phyloP scores from a whole-genome alignment of 2,329 filamentous ascomycete species.

The Sporothrix mexicana region DNA sequence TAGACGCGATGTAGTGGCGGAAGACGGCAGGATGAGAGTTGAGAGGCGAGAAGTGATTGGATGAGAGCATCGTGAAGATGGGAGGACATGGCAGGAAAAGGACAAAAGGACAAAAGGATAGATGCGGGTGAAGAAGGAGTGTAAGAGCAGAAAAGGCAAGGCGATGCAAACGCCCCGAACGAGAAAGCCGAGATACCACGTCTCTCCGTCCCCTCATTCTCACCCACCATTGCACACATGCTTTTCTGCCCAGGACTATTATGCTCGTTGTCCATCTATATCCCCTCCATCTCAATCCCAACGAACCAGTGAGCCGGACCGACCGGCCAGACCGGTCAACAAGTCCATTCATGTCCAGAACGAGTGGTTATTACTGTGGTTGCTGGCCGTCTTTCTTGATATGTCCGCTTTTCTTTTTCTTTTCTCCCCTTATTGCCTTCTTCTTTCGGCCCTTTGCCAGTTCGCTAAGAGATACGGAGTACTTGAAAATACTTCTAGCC shows the following conservation, averaged over 20 bases:
- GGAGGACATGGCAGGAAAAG: no score
- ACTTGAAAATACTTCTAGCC: not conserved
- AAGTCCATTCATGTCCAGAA: not conserved
- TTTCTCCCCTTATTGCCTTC: not conserved
- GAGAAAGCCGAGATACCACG: conserved; percentile 26
- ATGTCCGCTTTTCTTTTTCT: not conserved
- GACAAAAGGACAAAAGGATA: not conserved
- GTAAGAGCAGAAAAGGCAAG: no score
- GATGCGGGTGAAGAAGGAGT: not conserved
- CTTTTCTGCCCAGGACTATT: not conserved
- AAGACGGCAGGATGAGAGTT: not conserved
- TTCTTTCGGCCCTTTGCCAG: not conserved
- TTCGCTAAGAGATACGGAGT: not conserved
- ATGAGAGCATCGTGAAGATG: no score
- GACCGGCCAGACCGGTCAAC: conserved; percentile 25
- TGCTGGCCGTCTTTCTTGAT: not conserved
- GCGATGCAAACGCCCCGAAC: conserved; percentile 9
- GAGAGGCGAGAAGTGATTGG: not conserved
- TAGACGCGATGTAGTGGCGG: not conserved
- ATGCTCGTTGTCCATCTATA: not conserved
- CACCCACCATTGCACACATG: not conserved
- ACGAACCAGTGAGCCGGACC: conserved; percentile 13
- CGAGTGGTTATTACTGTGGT: not conserved
- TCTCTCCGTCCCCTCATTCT: not conserved
- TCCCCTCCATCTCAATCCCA: not conserved